These are phyloP conservation scores for Geotrichum reessii DNA, from an alignment of 1,139 yeast species.

Conservation along the genomic window DNA sequence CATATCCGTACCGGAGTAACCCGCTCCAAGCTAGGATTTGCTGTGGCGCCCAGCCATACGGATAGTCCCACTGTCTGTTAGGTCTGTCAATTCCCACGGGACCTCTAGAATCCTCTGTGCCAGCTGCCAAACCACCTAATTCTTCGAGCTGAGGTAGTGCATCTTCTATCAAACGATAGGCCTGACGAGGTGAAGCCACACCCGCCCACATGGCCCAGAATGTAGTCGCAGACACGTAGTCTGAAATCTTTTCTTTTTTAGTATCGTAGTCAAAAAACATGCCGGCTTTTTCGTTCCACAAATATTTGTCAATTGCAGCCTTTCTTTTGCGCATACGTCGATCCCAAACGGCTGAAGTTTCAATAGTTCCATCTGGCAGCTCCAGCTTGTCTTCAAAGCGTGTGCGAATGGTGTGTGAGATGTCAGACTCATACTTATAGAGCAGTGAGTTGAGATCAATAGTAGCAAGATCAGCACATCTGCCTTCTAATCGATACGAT, in stretches of 20 bases:
- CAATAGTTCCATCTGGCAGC: conserved; percentile 41
- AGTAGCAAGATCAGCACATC: conserved; percentile 84
- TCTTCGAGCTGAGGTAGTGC: conserved; percentile 73
- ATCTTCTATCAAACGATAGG: conserved; percentile 51
- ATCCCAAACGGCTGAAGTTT: conserved; percentile 57
- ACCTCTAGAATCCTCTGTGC: conserved; percentile 75
- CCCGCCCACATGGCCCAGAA: conserved; percentile 94
- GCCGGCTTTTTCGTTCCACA: conserved; percentile 80
- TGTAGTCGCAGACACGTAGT: conserved; percentile 82
- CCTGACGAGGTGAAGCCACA: conserved; percentile 68
- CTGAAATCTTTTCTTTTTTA: conserved; percentile 48
- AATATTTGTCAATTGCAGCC: conserved; percentile 54
- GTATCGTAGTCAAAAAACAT: conserved; percentile 84
- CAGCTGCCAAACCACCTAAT: conserved; percentile 84
- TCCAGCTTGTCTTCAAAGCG: conserved; percentile 50
- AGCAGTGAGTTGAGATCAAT: conserved; percentile 81
- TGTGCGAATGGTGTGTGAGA: conserved; percentile 56
- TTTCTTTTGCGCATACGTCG: conserved; percentile 52
- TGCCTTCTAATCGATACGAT: conserved; percentile 81
- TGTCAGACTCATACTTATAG: conserved; percentile 86
- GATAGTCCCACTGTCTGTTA: conserved; percentile 96
- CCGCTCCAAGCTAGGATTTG: conserved; percentile 95
- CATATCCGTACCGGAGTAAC: conserved; percentile 63
- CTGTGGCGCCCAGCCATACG: conserved; percentile 98
- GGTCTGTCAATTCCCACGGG: conserved; percentile 64